These are phyloP conservation scores for Linnemannia zychae DNA, from an alignment of 192 early-diverging fungal species.

Conservation along the genomic window DNA sequence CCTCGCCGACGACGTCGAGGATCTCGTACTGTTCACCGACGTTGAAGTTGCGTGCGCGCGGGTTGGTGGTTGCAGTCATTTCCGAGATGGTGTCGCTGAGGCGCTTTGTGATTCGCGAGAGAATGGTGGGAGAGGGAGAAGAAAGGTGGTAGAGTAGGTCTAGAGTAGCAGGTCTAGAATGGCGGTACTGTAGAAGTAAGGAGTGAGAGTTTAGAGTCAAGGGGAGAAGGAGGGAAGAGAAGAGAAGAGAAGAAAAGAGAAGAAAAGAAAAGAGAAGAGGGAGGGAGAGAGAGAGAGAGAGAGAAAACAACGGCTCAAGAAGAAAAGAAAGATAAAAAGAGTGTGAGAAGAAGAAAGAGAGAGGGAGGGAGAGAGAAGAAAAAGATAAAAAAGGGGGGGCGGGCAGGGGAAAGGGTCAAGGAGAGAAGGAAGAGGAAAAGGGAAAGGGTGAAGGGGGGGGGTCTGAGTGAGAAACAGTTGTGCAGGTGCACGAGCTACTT, in stretches of 20 bases:
- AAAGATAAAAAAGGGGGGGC: neutral
- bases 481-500: too few species aligned
- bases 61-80: conserved; percentile 57
- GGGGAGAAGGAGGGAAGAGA: neutral
- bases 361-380: neutral
- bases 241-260: neutral
- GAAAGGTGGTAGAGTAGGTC: neutral
- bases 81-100: conserved; percentile 56
- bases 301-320: neutral
- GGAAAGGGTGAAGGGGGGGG: neutral
- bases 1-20: conserved; percentile 89
- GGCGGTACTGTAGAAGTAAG: neutral
- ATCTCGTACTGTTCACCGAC: conserved; percentile 88
- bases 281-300: neutral
- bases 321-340: conserved; percentile 2
- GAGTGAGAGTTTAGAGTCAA: neutral
- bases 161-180: neutral
- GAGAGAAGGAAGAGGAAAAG: neutral
- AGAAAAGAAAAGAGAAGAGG: neutral
- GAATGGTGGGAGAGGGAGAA: conserved; percentile 39
- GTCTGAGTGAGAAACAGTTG: neutral
- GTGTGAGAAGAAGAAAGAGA: neutral
- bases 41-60: conserved; percentile 71
- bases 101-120: conserved; percentile 58
- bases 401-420: neutral